These are phyloP conservation scores for Rostrohypoxylon terebratum DNA, from an alignment of 495 filamentous ascomycete species.

Conservation along the genomic window DNA sequence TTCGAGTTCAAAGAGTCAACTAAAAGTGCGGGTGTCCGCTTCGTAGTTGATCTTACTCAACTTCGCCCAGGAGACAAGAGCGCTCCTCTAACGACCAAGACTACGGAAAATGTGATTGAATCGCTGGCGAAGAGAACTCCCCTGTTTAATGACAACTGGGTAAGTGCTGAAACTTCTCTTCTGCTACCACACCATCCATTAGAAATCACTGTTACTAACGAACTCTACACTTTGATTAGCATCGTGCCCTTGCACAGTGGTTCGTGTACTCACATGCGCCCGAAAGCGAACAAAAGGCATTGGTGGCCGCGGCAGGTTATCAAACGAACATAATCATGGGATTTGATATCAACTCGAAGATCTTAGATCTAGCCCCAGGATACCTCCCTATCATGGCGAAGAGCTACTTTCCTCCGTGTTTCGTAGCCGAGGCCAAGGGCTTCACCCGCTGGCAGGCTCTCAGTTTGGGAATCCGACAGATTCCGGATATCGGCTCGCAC, in stretches of 20 bases:
- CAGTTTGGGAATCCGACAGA: slow-evolving; percentile 2
- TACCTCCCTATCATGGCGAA: slow-evolving; percentile 10
- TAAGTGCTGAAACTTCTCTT: background rate
- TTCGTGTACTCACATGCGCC: background rate
- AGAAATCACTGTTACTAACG: background rate
- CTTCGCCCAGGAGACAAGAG: slow-evolving; percentile 7
- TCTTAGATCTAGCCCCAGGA: background rate
- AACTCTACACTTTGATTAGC: background rate
- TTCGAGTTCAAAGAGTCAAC: slow-evolving; percentile 8
- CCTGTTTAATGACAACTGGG: slow-evolving; percentile 11
- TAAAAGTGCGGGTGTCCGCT: background rate
- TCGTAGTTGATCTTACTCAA: slow-evolving; percentile 4
- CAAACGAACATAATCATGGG: slow-evolving; percentile 12
- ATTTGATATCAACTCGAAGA: slow-evolving; percentile 6
- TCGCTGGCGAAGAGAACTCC: background rate
- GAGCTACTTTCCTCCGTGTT: slow-evolving; percentile 3
- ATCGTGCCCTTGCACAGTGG: slow-evolving; percentile 9
- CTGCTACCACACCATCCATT: background rate
- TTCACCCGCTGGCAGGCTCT: slow-evolving; percentile 4
- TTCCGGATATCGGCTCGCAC: slow-evolving; percentile 1
- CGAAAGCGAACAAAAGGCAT: background rate
- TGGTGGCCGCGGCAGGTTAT: background rate
- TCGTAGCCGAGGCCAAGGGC: slow-evolving; percentile 2
- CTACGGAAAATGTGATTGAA: slow-evolving; percentile 6
- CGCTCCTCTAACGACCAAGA: background rate